Base-by-base conservation (phyloP, 345 rosid genomes). In the Excoecaria cochinchinensis region DNA sequence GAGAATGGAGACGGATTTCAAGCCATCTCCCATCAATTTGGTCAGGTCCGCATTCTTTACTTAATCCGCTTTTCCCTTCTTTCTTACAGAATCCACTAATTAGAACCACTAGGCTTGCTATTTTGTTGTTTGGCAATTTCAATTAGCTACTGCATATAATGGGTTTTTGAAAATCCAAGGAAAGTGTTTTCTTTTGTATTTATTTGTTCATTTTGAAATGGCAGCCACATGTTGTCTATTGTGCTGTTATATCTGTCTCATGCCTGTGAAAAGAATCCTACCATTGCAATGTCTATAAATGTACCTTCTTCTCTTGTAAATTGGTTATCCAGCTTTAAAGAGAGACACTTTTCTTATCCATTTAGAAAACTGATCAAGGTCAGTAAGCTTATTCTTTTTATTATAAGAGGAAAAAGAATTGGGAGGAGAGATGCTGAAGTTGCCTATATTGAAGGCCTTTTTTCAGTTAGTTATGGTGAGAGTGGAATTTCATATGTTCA, bases 281-380 rank as follows among this genome's bases (percentile, higher is more conserved):
- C 67, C 55, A 83, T 88, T 38, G 88, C 97, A 12, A 85, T 83
- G 88, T 84, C 97, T 38, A 72, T 88, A 57, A 95, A 95, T 69
- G 89, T 92, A 22, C 99, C 99, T 76, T 78, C 83, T 6, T 80
- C 93, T 66, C 90, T 95, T 73, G 85, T 91, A 14, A 81, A 82
- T 50, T 95, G 99, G 97, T 58, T 92, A 53, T 84, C 85, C 7
- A 72, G 84, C 64, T 86, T 89, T 53, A 51, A 77, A 62, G 81
- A 74, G 67, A 22, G 74, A 76, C 59, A 82, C 87, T 56, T 89
- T 92, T 77, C 79, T 95, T 61, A 86, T 95, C 70, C 97, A 95
- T 76, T 79, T 95, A 61, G 7, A 95, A n/a, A n/a, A n/a, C 99
- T 57, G 99, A 95, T 83, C 99, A 92, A 80, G 99, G 99, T 88